Evolutionary conservation across 306 rosid species (phyloP).

Genomic region (Begonia peltatifolia): DNA sequence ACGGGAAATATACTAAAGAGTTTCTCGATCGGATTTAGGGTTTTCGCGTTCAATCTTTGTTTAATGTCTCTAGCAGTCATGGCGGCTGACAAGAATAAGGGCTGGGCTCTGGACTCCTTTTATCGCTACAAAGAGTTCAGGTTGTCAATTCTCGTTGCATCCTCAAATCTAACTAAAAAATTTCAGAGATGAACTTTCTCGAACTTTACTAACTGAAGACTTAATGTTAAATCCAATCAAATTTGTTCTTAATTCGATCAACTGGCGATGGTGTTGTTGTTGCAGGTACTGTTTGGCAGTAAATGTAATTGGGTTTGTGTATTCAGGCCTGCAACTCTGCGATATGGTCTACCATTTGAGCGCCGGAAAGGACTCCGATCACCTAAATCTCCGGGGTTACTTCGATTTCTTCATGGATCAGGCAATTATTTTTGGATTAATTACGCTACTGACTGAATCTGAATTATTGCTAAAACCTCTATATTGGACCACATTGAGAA

Average conservation of each 20-base stretch:
- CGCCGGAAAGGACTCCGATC: constrained; percentile 26
- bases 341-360: constrained; percentile 28
- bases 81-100: constrained; percentile 40
- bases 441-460: neutral
- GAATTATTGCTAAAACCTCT: constrained; percentile 8
- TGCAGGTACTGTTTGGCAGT: constrained; percentile 49
- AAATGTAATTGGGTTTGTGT: constrained; percentile 52
- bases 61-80: constrained; percentile 45
- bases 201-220: too few relatives aligned
- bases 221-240: too few relatives aligned
- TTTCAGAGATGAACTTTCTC: too few relatives aligned
- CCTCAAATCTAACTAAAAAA: neutral
- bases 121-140: constrained; percentile 43
- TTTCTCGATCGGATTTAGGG: constrained; percentile 34
- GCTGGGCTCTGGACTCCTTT: constrained; percentile 64
- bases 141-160: too few relatives aligned
- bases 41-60: constrained; percentile 36
- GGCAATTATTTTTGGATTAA: constrained; percentile 41
- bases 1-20: constrained; percentile 27
- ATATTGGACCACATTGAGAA: constrained; percentile 5
- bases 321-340: constrained; percentile 44
- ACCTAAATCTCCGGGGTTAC: constrained; percentile 25
- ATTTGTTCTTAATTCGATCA: too few relatives aligned
- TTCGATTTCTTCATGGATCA: constrained; percentile 62
- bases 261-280: neutral